Evolutionary conservation across 148 eudicot species (phyloP), one percentile per base, ranked within the genome.

Genomic region (Euryodendron excelsum): DNA sequence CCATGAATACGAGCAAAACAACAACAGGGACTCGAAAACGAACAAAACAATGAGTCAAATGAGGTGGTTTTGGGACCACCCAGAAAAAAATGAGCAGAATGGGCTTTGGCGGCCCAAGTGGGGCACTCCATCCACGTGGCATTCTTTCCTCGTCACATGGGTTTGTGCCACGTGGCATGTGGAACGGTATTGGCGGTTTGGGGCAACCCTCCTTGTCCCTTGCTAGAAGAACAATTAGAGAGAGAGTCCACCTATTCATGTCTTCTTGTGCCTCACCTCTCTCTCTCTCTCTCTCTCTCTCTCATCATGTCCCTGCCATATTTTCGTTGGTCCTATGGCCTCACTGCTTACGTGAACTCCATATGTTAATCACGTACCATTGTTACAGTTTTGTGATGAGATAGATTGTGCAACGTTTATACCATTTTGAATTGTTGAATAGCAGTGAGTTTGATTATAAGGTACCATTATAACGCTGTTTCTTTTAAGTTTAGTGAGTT

Each of bases 171-270:
- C 80, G 75, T 83, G 86, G 76, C 62, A 59, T 15, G 41, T 65
- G 20, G 75, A 37, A 78, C 83, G 78, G 67, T 68, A 65, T 65
- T 84, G 75, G 72, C 61, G 83, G 86, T 80, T 77, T 23, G 59
- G 69, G 67, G 63, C 79, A 63, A 53, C 74, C 72, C 21, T 77
- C 63, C 23, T 74, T 74, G 83, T 80, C 78, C 75, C 81, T 77
- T 28, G 39, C 55, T 31, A 18, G 18, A 71, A 55, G 59, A 76
- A 28, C 83, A 84, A 47, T 1, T 2, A 44, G 30, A 28, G 52
- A 63, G 17, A 31, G 65, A n/a, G 21, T 48, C 64, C 75, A 73
- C 52, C 80, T 75, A 15, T 39, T 53, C 36, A 21, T 80, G 72
- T 83, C 83, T 53, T 72, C 66, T 27, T 59, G 15, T 14, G 28